Evolutionary conservation across 495 filamentous ascomycete genomes (phyloP).

Genomic region (Talaromyces stipitatus): DNA sequence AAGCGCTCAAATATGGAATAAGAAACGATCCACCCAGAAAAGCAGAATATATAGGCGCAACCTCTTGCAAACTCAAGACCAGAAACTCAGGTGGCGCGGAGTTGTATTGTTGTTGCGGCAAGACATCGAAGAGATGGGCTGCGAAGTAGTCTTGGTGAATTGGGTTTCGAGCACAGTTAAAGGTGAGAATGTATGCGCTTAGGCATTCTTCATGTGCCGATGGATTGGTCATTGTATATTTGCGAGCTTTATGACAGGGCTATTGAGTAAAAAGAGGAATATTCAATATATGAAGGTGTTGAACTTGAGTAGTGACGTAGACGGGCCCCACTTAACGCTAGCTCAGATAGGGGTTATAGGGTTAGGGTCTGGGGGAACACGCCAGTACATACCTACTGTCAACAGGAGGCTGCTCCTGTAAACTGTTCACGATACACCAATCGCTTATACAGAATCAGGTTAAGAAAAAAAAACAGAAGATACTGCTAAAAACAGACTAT

Average conservation of each 20-base stretch:
- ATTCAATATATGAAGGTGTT: not conserved
- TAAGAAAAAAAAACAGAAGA: not conserved
- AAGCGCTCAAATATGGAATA: constrained; percentile 62
- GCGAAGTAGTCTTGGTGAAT: constrained; percentile 61
- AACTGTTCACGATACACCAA: not conserved
- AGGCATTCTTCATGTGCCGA: constrained; percentile 21
- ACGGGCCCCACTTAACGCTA: not conserved
- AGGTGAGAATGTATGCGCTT: constrained; percentile 69
- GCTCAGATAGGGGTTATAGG: no score
- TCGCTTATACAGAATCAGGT: not conserved
- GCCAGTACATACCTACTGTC: no score
- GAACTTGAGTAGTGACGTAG: not conserved
- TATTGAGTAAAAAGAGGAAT: not conserved
- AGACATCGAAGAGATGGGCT: constrained; percentile 60
- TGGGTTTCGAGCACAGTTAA: constrained; percentile 72
- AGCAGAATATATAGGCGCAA: constrained; percentile 72
- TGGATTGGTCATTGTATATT: not conserved
- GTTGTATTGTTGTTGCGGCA: constrained; percentile 41
- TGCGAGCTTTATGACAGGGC: not conserved
- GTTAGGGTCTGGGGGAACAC: no score
- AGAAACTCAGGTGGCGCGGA: constrained; percentile 55
- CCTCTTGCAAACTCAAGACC: constrained; percentile 78
- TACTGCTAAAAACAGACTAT: not conserved
- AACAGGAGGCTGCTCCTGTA: no score
- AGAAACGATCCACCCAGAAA: constrained; percentile 83